Conservation (phyloP, 371 early-diverging fungal species). For the Choanephora cucurbitarum region DNA sequence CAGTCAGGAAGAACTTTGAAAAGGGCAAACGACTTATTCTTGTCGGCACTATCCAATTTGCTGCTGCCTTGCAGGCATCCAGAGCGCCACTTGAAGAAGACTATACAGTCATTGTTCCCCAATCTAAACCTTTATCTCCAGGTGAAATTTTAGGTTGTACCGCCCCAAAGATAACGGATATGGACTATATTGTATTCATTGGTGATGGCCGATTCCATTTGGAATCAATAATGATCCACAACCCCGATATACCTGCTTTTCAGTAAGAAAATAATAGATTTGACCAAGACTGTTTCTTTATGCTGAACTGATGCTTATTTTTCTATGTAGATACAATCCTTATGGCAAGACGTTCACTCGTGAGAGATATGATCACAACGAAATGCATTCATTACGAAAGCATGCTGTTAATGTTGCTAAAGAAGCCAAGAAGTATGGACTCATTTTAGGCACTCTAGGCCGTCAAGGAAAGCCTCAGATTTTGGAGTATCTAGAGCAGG, state of each 20-base stretch:
- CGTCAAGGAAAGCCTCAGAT: slow-evolving; percentile 97
- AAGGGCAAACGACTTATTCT: slow-evolving; percentile 73
- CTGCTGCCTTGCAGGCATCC: slow-evolving; percentile 82
- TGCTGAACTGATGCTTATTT: background rate
- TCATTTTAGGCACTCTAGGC: slow-evolving; percentile 98
- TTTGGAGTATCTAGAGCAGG: slow-evolving; percentile 76
- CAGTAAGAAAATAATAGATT: slow-evolving; percentile 47
- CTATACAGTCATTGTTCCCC: slow-evolving; percentile 81
- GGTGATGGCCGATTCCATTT: slow-evolving; percentile 99
- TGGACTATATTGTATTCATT: slow-evolving; percentile 78
- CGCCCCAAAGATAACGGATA: slow-evolving; percentile 81
- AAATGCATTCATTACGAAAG: slow-evolving; percentile 87
- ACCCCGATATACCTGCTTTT: slow-evolving; percentile 90
- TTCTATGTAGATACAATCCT: slow-evolving; percentile 85
- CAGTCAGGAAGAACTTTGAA: slow-evolving; percentile 85
- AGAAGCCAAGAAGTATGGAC: slow-evolving; percentile 79
- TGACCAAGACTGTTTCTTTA: background rate
- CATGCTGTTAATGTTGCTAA: slow-evolving; percentile 78
- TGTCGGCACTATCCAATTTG: slow-evolving; percentile 98
- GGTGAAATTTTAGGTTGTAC: slow-evolving; percentile 99
- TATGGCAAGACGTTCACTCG: slow-evolving; percentile 90
- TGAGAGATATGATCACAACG: slow-evolving; percentile 92
- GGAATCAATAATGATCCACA: slow-evolving; percentile 99
- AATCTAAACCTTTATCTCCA: slow-evolving; percentile 94
- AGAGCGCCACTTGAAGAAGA: slow-evolving; percentile 62